Base-by-base conservation (phyloP, 2,329 filamentous ascomycete genomes). In the Stagonosporopsis rhizophila region DNA sequence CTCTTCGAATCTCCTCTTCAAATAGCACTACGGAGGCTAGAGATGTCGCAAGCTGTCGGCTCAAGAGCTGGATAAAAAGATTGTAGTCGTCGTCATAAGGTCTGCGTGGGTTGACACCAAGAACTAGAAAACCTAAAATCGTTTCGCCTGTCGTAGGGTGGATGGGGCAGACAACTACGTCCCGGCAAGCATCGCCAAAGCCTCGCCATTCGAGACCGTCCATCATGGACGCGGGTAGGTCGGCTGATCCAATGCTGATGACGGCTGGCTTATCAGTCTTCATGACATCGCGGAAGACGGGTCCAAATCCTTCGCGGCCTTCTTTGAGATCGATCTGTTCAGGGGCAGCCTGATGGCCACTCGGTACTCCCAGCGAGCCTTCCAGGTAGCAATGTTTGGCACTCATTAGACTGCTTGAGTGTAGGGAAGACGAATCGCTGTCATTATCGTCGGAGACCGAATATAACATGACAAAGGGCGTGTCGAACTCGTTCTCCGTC, bases 81-180 rank as follows among this genome's bases (percentile, higher is more conserved):
- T 86, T 85, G 68, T 94, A 95, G 62, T 94, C 91, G 34, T 89
- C 87, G 65, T 95, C 89, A 65, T 90, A 95, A 0, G 89, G 90
- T 45, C 90, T 82, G 38, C 90, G 81, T 1, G 91, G 90, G 69
- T 96, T 96, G 9, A 90, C 81, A 4, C 90, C 91, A 72, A 95
- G 81, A 2, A 95, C 84, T 8, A 95, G 81, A 68, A 95, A 95
- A 0, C 91, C 91, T 1, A 92, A 83, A 1, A 90, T 87, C 2
- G 83, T 84, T 51, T 92, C 89, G 3, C 87, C 87, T 2, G 87
- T 90, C 0, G 89, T 93, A 0, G 90, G 89, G 65, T 92, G 87
- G 15, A 96, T 88, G 0, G 91, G 90, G 67, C 91, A 91, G 2
- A 94, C 82, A 4, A 94, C 89, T 15, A 91, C 85, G 1, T 88